Evolutionary conservation across 2,329 filamentous ascomycete species (phyloP).

Genomic region (Venturia nashicola): DNA sequence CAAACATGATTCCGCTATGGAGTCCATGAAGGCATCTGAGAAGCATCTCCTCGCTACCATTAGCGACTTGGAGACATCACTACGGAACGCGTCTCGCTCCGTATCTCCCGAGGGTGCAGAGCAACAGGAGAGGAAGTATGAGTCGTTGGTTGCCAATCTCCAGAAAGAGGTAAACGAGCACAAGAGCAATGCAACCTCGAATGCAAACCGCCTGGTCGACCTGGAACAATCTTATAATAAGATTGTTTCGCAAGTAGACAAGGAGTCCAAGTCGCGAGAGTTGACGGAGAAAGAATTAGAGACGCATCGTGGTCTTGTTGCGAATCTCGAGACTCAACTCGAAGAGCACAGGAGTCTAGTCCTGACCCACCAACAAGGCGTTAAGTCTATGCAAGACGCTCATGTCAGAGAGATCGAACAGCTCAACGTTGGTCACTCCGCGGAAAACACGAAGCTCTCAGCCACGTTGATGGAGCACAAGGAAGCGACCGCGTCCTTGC

Average conservation of each 20-base stretch:
- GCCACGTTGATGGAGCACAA: conserved; percentile 22
- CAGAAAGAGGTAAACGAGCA: conserved; percentile 71
- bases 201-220: conserved; percentile 56
- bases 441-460: conserved; percentile 22
- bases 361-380: conserved; percentile 39
- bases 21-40: conserved; percentile 61
- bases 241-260: conserved; percentile 55
- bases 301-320: conserved; percentile 38
- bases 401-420: conserved; percentile 48
- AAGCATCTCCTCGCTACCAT: conserved; percentile 60
- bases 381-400: conserved; percentile 40
- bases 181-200: conserved; percentile 57
- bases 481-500: conserved; percentile 21
- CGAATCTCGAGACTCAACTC: conserved; percentile 44
- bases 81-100: conserved; percentile 17
- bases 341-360: conserved; percentile 43
- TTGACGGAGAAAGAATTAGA: conserved; percentile 39
- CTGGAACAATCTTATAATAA: conserved; percentile 61
- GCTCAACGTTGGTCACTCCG: conserved; percentile 35
- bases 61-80: conserved; percentile 55
- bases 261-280: conserved; percentile 49
- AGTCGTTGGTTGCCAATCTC: conserved; percentile 39
- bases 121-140: conserved; percentile 13
- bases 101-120: conserved; percentile 24
- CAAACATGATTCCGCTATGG: conserved; percentile 60